Percentiles rank a stretch among this genome's conserved stretches.
phyloP scores from a whole-genome alignment of 73 alveolate genomes.

The Uronychia binucleata region DNA sequence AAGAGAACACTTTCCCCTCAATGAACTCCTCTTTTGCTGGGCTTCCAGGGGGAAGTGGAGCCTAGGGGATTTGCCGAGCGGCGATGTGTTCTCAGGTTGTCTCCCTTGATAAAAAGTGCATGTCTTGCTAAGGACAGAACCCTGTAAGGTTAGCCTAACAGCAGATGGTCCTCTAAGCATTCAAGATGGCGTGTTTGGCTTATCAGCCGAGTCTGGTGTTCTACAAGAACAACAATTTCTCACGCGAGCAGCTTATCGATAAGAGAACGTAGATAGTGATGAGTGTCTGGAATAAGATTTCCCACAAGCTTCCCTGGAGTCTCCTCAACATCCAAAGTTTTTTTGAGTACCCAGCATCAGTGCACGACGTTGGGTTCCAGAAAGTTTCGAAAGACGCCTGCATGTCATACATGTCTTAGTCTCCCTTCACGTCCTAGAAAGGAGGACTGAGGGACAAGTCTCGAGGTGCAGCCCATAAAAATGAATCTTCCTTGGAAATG shows the following conservation, averaged over 20 bases:
- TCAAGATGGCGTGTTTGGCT: slow-evolving; percentile 72
- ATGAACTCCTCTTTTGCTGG: too few species aligned
- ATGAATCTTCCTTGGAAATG: background rate
- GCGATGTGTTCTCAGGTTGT: background rate
- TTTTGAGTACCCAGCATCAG: background rate
- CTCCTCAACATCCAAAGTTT: background rate
- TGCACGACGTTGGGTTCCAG: background rate
- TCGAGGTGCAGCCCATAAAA: background rate
- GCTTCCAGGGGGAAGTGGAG: too few species aligned
- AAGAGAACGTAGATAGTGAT: background rate
- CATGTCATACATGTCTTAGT: too few species aligned
- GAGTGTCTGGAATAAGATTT: background rate
- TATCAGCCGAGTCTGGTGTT: slow-evolving; percentile 42
- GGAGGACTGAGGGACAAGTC: background rate
- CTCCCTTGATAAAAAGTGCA: slow-evolving; percentile 53
- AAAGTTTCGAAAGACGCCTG: background rate
- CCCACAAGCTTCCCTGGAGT: background rate
- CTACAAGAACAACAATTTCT: background rate
- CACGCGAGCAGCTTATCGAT: background rate
- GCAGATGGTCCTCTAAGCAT: slow-evolving; percentile 26
- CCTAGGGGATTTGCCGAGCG: too few species aligned
- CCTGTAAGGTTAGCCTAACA: background rate
- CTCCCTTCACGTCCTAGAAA: background rate
- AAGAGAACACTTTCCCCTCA: too few species aligned
- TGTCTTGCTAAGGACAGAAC: slow-evolving; percentile 62